Percentiles rank a stretch among this genome's conserved stretches.
These are phyloP conservation scores for Exophiala aquamarina DNA, from an alignment of 2,329 filamentous ascomycete genomes.

Conservation along the genomic window DNA sequence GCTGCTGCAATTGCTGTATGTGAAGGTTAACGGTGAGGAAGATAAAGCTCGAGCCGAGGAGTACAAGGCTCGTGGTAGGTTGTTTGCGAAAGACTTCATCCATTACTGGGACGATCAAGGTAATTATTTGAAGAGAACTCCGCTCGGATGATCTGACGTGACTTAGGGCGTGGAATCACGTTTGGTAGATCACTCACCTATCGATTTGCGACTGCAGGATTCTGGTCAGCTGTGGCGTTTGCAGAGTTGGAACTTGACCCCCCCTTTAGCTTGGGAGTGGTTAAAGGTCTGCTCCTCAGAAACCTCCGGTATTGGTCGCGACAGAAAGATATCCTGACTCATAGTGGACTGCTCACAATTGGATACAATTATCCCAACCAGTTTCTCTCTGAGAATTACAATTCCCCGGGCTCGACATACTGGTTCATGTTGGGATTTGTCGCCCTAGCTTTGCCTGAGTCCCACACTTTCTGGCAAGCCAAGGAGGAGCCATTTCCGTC, in stretches of 20 bases:
- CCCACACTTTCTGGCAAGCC: conserved; percentile 74
- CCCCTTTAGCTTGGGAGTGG: conserved; percentile 74
- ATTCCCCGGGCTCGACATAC: conserved; percentile 70
- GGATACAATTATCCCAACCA: conserved; percentile 79
- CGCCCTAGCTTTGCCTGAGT: conserved; percentile 66
- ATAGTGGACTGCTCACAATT: conserved; percentile 71
- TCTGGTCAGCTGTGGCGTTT: conserved; percentile 77
- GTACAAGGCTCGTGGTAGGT: conserved; percentile 67
- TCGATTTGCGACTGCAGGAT: conserved; percentile 81
- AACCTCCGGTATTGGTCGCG: conserved; percentile 79
- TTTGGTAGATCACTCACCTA: conserved; percentile 79
- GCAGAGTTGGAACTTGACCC: conserved; percentile 70
- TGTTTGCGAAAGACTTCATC: conserved; percentile 68
- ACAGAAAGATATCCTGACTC: conserved; percentile 71
- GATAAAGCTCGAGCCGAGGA: conserved; percentile 67
- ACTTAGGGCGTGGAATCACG: conserved; percentile 63
- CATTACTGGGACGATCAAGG: conserved; percentile 75
- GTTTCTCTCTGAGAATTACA: conserved; percentile 82
- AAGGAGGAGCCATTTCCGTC: conserved; percentile 62
- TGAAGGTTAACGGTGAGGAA: conserved; percentile 65
- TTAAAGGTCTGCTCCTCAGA: conserved; percentile 72
- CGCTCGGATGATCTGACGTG: background rate
- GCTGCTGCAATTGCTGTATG: conserved; percentile 74
- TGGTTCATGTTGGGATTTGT: conserved; percentile 80
- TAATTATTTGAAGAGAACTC: conserved; percentile 16